Base-by-base conservation (phyloP, 495 filamentous ascomycete species). In the Tuber calosporum region DNA sequence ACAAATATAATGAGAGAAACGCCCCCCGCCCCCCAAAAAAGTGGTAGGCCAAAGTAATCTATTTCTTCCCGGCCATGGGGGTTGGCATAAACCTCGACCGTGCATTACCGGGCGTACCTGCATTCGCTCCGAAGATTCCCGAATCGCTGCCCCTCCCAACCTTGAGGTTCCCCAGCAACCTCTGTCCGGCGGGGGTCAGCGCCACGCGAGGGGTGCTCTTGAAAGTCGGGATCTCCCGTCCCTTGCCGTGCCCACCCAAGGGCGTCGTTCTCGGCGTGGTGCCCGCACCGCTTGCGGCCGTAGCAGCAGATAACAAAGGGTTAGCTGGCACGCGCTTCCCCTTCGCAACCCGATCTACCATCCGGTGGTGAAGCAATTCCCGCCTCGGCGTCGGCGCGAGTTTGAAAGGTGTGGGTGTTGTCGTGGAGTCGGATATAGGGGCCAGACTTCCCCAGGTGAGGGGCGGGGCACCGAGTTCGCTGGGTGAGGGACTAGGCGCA, bases 261-360 rank as follows among this genome's bases (percentile, higher is more conserved):
- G 78, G 73, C 20, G 78, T 80, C 79, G 79, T 79, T 45, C 70
- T 71, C 8, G 79, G 73, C 20, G 79, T 77, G 6, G 38, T 17
- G 42, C 68, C n/a, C 66, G 40, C 2, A 39, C 26, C 40, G 45
- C 20, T 34, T 53, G 37, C 1, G 26, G 69, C 79, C 83, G 83
- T 62, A 34, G 53, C 48, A n/a, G 45, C 45, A 26, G 82, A 87
- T 79, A 84, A 79, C 45, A 87, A 86, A 67, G 83, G 77, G 74
- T 83, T 83, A 7, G 84, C 81, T 26, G 83, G 84, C 8, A 81
- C 82, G 34, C 92, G 86, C 80, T 92, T 94, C 19, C 86, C 89
- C 82, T 90, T 90, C 1, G 90, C 89, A 0, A 91, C 91, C 68
- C 88, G 87, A 72, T 98, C 95, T 7, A 99, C 96, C 89, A 99